These are phyloP conservation scores for Akanthomyces muscarius DNA, from an alignment of 2,329 filamentous ascomycete species.

Conservation along the genomic window DNA sequence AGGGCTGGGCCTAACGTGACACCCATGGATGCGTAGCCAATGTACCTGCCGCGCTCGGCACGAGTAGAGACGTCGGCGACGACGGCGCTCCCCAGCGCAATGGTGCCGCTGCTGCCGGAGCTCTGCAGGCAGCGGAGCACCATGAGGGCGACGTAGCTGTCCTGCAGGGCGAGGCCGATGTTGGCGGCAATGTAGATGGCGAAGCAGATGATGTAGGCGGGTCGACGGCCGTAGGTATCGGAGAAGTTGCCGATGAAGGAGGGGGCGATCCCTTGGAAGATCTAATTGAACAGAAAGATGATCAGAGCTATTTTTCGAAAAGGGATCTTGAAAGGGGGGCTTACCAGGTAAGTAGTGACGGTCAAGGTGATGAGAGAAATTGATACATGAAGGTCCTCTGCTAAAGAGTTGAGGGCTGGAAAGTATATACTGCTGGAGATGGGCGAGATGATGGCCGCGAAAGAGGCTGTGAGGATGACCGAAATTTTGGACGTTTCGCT, in stretches of 20 bases:
- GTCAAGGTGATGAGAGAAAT: constrained; percentile 32
- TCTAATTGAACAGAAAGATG: too few species aligned
- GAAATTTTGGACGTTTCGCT: too few species aligned
- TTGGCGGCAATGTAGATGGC: constrained; percentile 18
- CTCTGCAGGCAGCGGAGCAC: constrained; percentile 11
- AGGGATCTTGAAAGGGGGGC: constrained; percentile 28
- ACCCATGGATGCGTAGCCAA: not conserved
- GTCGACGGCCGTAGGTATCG: constrained; percentile 26
- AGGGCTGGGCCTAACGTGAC: constrained; percentile 5
- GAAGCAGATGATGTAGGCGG: constrained; percentile 16
- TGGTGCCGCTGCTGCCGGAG: constrained; percentile 12
- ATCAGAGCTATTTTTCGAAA: too few species aligned
- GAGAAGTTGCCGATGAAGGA: constrained; percentile 39
- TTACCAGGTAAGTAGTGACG: constrained; percentile 38
- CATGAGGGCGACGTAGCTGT: constrained; percentile 17
- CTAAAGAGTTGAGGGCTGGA: constrained; percentile 25
- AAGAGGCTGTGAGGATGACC: constrained; percentile 23
- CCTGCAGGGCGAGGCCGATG: constrained; percentile 18
- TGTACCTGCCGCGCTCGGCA: not conserved
- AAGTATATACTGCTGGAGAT: constrained; percentile 27
- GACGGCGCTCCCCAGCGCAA: not conserved
- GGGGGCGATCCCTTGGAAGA: constrained; percentile 34
- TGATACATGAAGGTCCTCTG: constrained; percentile 23
- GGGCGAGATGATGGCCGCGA: constrained; percentile 23
- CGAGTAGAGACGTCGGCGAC: not conserved